A percentile compares a stretch with the other conserved stretches of the same genome.
These are phyloP conservation scores for Corniculantispora saksenae DNA, from an alignment of 2,329 filamentous ascomycete genomes.

Conservation along the genomic window DNA sequence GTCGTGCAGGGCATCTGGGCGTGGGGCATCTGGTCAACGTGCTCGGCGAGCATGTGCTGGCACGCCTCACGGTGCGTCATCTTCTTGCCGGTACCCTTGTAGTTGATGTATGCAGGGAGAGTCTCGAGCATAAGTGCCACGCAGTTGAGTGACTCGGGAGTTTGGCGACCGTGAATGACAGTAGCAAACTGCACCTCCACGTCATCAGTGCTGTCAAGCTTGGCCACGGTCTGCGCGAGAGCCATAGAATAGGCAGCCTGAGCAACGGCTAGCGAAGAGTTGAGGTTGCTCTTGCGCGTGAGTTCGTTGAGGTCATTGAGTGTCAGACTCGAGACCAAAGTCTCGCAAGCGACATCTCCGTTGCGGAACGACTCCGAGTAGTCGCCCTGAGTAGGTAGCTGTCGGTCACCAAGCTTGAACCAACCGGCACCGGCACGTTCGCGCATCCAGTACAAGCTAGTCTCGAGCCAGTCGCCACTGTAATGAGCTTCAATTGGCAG, in stretches of 20 bases:
- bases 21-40: conserved; percentile 18
- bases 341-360: conserved; percentile 16
- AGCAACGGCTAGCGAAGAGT: conserved; percentile 12
- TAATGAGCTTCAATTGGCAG: conserved; percentile 19
- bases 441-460: conserved; percentile 21
- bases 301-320: conserved; percentile 16
- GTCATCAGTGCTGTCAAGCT: neutral
- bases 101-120: conserved; percentile 18
- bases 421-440: conserved; percentile 8
- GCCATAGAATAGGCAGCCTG: conserved; percentile 22
- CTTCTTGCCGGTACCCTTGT: neutral
- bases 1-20: conserved; percentile 22
- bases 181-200: conserved; percentile 21
- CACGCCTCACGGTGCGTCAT: conserved; percentile 18
- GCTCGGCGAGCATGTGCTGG: conserved; percentile 17
- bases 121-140: conserved; percentile 21
- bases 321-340: conserved; percentile 11
- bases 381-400: neutral
- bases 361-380: conserved; percentile 16
- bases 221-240: conserved; percentile 16
- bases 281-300: conserved; percentile 13
- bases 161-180: conserved; percentile 19
- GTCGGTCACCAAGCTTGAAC: conserved; percentile 3
- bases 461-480: conserved; percentile 21
- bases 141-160: conserved; percentile 17